A percentile compares a stretch with the other conserved stretches of the same genome.
phyloP scores from a whole-genome alignment of 306 rosid species.

The Prinsepia uniflora region DNA sequence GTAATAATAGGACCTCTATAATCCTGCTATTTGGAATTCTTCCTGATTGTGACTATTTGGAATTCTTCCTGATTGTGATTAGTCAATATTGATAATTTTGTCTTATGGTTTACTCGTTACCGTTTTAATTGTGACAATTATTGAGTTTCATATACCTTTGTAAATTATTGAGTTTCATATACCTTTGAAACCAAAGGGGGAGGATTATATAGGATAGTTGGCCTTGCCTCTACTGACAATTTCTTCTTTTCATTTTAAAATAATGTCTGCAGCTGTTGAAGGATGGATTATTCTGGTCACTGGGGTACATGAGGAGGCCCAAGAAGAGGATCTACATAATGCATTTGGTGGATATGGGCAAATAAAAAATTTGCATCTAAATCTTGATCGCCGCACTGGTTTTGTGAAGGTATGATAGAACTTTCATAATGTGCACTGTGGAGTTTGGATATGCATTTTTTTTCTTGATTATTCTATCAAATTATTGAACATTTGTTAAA shows the following conservation, averaged over 20 bases:
- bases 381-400: conserved; percentile 98
- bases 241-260: background rate
- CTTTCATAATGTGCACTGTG: background rate
- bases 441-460: background rate
- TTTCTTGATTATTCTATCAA: background rate
- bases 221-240: background rate
- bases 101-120: background rate
- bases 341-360: conserved; percentile 92
- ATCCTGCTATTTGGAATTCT: background rate
- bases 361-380: conserved; percentile 84
- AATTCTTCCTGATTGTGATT: background rate
- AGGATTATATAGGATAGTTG: background rate
- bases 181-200: background rate
- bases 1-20: background rate
- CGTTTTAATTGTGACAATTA: background rate
- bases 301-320: conserved; percentile 99
- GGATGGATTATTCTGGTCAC: conserved; percentile 97
- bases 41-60: background rate
- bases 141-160: background rate
- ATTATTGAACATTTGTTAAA: background rate
- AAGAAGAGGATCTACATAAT: conserved; percentile 84
- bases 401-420: conserved; percentile 68
- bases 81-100: background rate
- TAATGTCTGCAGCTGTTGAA: conserved; percentile 63
- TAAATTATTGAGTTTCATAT: background rate